phyloP scores from a whole-genome alignment of 2,329 filamentous ascomycete species.

The Didymella sp. region DNA sequence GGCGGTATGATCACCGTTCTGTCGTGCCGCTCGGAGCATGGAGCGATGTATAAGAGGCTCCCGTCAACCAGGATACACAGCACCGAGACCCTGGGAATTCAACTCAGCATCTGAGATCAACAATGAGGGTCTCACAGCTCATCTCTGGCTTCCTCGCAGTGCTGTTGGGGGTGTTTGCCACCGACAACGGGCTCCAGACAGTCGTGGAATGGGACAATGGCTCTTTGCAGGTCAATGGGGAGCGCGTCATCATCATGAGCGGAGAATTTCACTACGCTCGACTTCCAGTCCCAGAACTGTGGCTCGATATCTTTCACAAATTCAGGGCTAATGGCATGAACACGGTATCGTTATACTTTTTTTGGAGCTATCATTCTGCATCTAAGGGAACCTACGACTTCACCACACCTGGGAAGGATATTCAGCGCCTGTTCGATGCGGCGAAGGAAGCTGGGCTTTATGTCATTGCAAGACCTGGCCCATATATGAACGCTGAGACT shows the following conservation, averaged over 20 bases:
- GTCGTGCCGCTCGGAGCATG: constrained; percentile 3
- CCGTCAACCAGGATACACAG: not conserved
- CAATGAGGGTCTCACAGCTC: constrained; percentile 13
- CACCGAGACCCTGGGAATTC: not conserved
- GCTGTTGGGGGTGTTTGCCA: constrained; percentile 26
- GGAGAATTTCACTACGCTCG: constrained; percentile 63
- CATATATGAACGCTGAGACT: constrained; percentile 62
- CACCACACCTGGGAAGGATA: constrained; percentile 58
- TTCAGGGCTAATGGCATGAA: constrained; percentile 62
- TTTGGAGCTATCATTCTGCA: constrained; percentile 59
- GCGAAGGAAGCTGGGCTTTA: constrained; percentile 61
- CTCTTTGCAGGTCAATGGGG: constrained; percentile 59
- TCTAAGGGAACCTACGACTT: constrained; percentile 59
- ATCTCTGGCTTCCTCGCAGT: constrained; percentile 14
- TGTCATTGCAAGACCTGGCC: constrained; percentile 59
- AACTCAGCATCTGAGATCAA: not conserved
- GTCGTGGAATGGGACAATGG: constrained; percentile 61
- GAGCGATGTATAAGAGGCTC: constrained; percentile 7
- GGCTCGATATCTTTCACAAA: constrained; percentile 63
- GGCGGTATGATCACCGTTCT: constrained; percentile 2
- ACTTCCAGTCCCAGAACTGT: constrained; percentile 62
- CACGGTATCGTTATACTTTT: constrained; percentile 59
- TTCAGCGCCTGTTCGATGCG: constrained; percentile 59
- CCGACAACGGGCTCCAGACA: constrained; percentile 39
- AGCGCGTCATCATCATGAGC: constrained; percentile 57